Evolutionary conservation across 129 eudicot species (phyloP).

Genomic region (Helichrysum umbraculigerum): DNA sequence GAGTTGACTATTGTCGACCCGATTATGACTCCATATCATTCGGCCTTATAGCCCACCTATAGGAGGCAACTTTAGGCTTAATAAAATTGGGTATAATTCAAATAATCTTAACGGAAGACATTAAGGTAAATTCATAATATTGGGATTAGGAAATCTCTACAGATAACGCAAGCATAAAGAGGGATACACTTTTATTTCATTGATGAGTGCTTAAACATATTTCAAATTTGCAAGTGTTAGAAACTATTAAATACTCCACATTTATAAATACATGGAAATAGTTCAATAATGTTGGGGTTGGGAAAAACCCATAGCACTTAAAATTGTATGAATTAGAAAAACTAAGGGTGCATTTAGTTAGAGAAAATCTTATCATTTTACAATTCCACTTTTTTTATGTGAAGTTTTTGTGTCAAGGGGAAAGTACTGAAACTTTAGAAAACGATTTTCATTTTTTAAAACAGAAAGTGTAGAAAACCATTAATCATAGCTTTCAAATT

Average conservation of each 20-base stretch:
- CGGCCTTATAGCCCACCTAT: too few relatives aligned
- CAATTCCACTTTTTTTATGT: too few relatives aligned
- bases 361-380: too few relatives aligned
- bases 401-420: too few relatives aligned
- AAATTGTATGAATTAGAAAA: background rate
- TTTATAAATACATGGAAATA: background rate
- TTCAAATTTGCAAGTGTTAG: background rate
- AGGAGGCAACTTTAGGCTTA: constrained; percentile 32
- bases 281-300: background rate
- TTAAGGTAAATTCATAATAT: constrained; percentile 23
- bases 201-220: background rate
- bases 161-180: background rate
- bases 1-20: too few relatives aligned
- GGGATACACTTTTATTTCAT: background rate
- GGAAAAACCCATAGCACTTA: background rate
- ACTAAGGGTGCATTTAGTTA: too few relatives aligned
- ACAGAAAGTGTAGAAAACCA: too few relatives aligned
- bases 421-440: too few relatives aligned
- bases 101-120: constrained; percentile 4
- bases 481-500: too few relatives aligned
- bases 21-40: too few relatives aligned
- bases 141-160: background rate
- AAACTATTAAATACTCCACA: background rate
- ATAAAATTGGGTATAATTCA: background rate
- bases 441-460: too few relatives aligned